Evolutionary conservation across 73 alveolate species (phyloP).

Genomic region (Paramecium caudatum): DNA sequence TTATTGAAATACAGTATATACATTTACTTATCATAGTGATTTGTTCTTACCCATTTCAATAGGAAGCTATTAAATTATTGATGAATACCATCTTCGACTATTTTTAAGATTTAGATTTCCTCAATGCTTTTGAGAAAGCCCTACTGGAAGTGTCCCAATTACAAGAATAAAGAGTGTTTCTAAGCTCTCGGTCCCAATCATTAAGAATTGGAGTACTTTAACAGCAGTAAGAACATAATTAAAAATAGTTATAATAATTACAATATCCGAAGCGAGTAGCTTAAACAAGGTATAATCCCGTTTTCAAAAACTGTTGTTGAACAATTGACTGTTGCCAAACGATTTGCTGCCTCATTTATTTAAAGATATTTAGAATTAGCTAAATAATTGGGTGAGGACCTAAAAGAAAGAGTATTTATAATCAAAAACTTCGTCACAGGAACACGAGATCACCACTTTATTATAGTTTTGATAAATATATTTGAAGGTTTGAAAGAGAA

Average conservation of each 20-base stretch:
- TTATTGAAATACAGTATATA: constrained; percentile 32
- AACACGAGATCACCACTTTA: constrained; percentile 17
- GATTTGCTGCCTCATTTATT: constrained; percentile 13
- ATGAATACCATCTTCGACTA: constrained; percentile 28
- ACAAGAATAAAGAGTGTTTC: constrained; percentile 17
- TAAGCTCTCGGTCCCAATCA: neutral
- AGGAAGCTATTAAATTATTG: neutral
- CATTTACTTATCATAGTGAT: neutral
- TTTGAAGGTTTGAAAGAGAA: neutral
- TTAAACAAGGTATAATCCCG: constrained; percentile 2
- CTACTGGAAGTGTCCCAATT: constrained; percentile 5
- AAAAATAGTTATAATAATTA: neutral
- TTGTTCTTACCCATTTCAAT: constrained; percentile 32
- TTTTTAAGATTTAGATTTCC: constrained; percentile 27
- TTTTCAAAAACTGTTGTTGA: constrained; percentile 24
- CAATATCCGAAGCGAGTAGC: neutral
- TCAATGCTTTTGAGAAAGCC: constrained; percentile 26
- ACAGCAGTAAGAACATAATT: neutral
- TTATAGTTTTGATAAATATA: constrained; percentile 1
- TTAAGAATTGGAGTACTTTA: constrained; percentile 17
- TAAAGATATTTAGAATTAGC: neutral
- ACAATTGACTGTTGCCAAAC: constrained; percentile 4
- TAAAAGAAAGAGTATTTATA: neutral
- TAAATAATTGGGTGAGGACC: neutral
- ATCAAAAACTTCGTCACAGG: neutral